Conservation (phyloP, 1,139 yeast species). For the Yamadazyma atlantica region DNA sequence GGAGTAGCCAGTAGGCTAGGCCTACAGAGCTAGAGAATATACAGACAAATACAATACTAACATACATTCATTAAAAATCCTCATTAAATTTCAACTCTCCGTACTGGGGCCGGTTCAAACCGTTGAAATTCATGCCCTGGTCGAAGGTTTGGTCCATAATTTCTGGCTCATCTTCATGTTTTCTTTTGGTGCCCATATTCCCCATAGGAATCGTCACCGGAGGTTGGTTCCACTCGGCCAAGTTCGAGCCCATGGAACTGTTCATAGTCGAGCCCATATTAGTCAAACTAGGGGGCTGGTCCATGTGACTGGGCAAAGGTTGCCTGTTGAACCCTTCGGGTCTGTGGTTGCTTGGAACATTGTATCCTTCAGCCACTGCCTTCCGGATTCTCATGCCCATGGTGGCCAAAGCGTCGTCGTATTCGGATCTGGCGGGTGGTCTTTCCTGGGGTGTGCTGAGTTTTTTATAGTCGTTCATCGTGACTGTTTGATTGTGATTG, state of each 20-base stretch:
- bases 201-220: conserved; percentile 18
- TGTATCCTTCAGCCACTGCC: conserved; percentile 63
- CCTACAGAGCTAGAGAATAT: too few relatives aligned
- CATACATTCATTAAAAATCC: conserved; percentile 31
- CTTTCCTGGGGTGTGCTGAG: conserved; percentile 3
- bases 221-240: conserved; percentile 11
- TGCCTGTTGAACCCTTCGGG: conserved; percentile 29
- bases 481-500: background rate
- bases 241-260: conserved; percentile 21
- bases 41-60: too few relatives aligned
- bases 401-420: conserved; percentile 38
- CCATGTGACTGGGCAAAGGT: conserved; percentile 49
- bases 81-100: conserved; percentile 49
- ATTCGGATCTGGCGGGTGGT: conserved; percentile 1
- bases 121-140: conserved; percentile 5
- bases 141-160: too few relatives aligned
- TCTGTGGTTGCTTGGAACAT: conserved; percentile 10
- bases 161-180: too few relatives aligned
- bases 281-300: conserved; percentile 41
- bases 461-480: conserved; percentile 11
- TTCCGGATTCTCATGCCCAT: conserved; percentile 73
- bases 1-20: too few relatives aligned
- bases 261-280: conserved; percentile 42
- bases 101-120: conserved; percentile 26
- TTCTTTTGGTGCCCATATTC: background rate